Percentiles rank a stretch among this genome's conserved stretches.
Conservation (phyloP, 805 yeast species). For the Candida silvatica region DNA sequence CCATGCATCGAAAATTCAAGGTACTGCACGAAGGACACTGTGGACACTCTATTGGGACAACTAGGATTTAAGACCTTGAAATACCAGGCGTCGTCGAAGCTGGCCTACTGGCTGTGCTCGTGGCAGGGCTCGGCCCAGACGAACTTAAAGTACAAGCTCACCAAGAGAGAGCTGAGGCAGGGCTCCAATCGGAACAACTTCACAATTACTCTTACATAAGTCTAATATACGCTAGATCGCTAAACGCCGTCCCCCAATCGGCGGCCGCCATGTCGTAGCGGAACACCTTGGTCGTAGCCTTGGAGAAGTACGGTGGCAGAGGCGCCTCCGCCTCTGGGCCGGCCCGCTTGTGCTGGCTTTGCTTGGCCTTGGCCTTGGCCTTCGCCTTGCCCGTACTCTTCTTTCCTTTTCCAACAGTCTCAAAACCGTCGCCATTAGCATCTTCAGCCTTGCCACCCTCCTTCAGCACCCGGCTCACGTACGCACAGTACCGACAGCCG, state of each 20-base stretch:
- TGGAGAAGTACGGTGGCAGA: not conserved
- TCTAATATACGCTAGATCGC: conserved; percentile 17
- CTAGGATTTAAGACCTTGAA: conserved; percentile 50
- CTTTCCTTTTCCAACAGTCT: too few relatives aligned
- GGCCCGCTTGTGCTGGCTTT: too few relatives aligned
- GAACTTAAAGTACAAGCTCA: conserved; percentile 12
- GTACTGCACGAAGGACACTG: conserved; percentile 35
- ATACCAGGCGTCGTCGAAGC: conserved; percentile 55
- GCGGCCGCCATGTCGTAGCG: not conserved
- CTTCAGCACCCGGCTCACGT: conserved; percentile 18
- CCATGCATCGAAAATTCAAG: conserved; percentile 84
- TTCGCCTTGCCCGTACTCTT: too few relatives aligned
- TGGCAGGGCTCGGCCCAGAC: conserved; percentile 29
- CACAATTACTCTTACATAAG: conserved; percentile 32
- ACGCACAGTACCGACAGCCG: conserved; percentile 17
- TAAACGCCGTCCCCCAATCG: conserved; percentile 20
- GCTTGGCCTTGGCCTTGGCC: too few relatives aligned
- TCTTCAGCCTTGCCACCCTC: too few relatives aligned
- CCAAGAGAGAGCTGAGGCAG: conserved; percentile 42
- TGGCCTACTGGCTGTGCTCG: conserved; percentile 63
- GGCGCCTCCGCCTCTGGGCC: too few relatives aligned
- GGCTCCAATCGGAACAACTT: conserved; percentile 68
- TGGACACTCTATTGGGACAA: conserved; percentile 32
- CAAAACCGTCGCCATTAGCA: too few relatives aligned
- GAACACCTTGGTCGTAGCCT: conserved; percentile 6